Evolutionary conservation across 2,329 filamentous ascomycete genomes (phyloP).

Genomic region (Chaetoscypha palmicola): DNA sequence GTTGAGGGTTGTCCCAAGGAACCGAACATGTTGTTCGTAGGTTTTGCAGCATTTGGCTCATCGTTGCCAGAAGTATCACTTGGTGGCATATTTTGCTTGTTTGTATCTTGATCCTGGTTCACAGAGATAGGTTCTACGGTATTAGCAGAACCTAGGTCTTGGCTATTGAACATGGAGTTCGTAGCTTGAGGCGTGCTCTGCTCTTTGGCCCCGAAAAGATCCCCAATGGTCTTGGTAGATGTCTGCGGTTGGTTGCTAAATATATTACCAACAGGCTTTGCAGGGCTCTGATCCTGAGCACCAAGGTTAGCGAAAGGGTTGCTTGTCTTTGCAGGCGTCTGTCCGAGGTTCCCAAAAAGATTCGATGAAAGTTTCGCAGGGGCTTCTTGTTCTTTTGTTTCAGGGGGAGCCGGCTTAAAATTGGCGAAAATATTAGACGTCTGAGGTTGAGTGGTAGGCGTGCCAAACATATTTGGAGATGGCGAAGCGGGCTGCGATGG

Average conservation of each 20-base stretch:
- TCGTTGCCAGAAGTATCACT: not conserved
- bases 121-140: no score
- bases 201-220: no score
- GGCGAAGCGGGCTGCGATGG: not conserved
- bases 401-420: not conserved
- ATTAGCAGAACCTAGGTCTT: no score
- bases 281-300: not conserved
- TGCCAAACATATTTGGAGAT: not conserved
- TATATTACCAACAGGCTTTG: not conserved
- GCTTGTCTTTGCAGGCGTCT: not conserved
- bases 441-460: not conserved
- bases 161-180: no score
- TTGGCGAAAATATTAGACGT: not conserved
- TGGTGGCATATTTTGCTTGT: no score
- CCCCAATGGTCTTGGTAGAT: no score
- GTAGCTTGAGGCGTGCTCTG: no score
- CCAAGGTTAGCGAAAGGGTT: not conserved
- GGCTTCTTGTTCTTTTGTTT: not conserved
- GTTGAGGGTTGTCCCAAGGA: not conserved
- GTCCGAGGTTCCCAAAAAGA: not conserved
- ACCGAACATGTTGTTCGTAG: constrained; percentile 1
- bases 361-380: not conserved
- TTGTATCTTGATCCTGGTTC: no score
- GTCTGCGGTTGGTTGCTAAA: not conserved
- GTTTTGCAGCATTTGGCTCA: not conserved